phyloP scores from a whole-genome alignment of 441 rosid species.

The Jatropha podagrica region DNA sequence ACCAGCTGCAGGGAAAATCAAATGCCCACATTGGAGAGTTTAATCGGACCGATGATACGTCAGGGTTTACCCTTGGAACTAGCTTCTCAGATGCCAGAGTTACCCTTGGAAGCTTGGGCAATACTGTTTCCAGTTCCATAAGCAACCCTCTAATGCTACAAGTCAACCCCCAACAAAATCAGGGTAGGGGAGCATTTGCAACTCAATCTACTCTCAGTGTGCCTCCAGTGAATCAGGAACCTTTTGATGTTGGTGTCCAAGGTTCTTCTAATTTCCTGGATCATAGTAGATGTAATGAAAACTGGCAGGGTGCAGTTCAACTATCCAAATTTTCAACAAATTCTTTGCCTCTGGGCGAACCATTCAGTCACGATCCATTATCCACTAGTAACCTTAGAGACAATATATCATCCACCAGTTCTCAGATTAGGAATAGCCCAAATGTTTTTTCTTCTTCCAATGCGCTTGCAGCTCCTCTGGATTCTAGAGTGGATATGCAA shows the following conservation, averaged over 20 bases:
- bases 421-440: slow-evolving; percentile 34
- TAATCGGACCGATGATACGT: slow-evolving; percentile 35
- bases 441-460: slow-evolving; percentile 38
- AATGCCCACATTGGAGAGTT: slow-evolving; percentile 43
- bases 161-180: slow-evolving; percentile 34
- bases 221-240: slow-evolving; percentile 38
- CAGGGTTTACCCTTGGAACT: slow-evolving; percentile 29
- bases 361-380: slow-evolving; percentile 34
- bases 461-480: slow-evolving; percentile 31
- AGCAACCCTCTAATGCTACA: slow-evolving; percentile 46
- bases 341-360: slow-evolving; percentile 37
- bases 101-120: slow-evolving; percentile 43
- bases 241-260: slow-evolving; percentile 37
- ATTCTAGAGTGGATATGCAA: slow-evolving; percentile 38
- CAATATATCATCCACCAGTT: slow-evolving; percentile 28
- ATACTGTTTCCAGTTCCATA: slow-evolving; percentile 37
- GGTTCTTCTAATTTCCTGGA: slow-evolving; percentile 45
- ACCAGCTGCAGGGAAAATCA: slow-evolving; percentile 53
- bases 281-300: slow-evolving; percentile 42
- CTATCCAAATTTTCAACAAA: slow-evolving; percentile 43
- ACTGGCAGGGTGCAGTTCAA: slow-evolving; percentile 47
- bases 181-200: slow-evolving; percentile 36
- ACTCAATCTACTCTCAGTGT: slow-evolving; percentile 49
- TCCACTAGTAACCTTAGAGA: slow-evolving; percentile 35
- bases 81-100: slow-evolving; percentile 42